These are phyloP conservation scores for Aleurites moluccanus DNA, from an alignment of 441 rosid genomes.

Conservation along the genomic window DNA sequence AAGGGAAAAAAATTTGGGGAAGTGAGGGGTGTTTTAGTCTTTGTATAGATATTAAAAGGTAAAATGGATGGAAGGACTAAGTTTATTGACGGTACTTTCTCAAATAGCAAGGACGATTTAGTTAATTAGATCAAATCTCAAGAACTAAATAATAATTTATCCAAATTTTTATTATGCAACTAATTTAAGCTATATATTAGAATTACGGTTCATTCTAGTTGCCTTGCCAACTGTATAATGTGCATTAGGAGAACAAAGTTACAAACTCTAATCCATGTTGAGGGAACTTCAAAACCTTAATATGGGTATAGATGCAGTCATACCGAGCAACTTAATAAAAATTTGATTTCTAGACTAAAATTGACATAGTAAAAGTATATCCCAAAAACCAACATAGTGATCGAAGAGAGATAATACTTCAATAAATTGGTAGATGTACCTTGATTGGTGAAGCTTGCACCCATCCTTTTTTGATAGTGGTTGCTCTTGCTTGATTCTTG, in stretches of 20 bases:
- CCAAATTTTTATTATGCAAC: too few species aligned
- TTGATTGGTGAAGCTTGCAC: slow-evolving; percentile 18
- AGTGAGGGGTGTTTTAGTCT: too few species aligned
- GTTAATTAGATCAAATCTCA: too few species aligned
- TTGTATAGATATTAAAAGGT: too few species aligned
- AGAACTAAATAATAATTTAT: too few species aligned
- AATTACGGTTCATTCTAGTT: background rate
- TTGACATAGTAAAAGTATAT: background rate
- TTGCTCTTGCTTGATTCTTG: slow-evolving; percentile 20
- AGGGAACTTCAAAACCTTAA: background rate
- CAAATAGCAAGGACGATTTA: too few species aligned
- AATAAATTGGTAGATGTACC: slow-evolving; percentile 17
- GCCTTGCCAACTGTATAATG: background rate
- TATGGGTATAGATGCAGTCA: background rate
- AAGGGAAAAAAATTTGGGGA: too few species aligned
- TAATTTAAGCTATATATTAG: background rate
- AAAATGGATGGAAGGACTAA: too few species aligned
- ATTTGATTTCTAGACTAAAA: background rate
- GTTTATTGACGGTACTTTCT: too few species aligned
- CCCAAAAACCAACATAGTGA: background rate
- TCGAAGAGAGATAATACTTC: background rate
- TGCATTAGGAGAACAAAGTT: background rate
- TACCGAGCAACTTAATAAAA: background rate
- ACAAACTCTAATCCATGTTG: background rate
- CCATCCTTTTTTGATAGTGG: slow-evolving; percentile 21